Evolutionary conservation across 1,139 yeast species (phyloP).

Genomic region (Kluyveromyces marxianus): DNA sequence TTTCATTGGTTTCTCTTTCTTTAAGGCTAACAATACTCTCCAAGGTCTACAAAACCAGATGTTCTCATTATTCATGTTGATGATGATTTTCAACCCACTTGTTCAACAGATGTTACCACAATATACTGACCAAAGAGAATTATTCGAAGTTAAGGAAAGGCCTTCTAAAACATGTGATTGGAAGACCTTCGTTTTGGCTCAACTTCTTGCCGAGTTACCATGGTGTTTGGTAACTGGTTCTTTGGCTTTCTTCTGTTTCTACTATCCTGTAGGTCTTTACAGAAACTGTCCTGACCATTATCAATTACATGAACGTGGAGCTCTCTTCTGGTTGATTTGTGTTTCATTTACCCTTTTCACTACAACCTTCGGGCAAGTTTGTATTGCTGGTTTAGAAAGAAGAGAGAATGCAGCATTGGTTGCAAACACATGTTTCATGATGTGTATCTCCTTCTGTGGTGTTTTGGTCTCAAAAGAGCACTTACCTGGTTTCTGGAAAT

Average conservation of each 20-base stretch:
- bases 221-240: slow-evolving; percentile 40
- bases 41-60: slow-evolving; percentile 59
- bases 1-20: slow-evolving; percentile 72
- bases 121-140: slow-evolving; percentile 48
- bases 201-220: slow-evolving; percentile 37
- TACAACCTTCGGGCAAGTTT: slow-evolving; percentile 37
- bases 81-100: slow-evolving; percentile 44
- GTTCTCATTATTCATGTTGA: slow-evolving; percentile 64
- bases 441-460: slow-evolving; percentile 52
- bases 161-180: slow-evolving; percentile 59
- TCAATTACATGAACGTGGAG: slow-evolving; percentile 13
- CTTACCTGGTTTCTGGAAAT: slow-evolving; percentile 53
- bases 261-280: slow-evolving; percentile 37
- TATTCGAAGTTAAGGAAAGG: slow-evolving; percentile 56
- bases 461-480: slow-evolving; percentile 40
- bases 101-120: slow-evolving; percentile 58
- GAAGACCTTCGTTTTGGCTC: slow-evolving; percentile 38
- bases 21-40: slow-evolving; percentile 51
- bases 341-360: slow-evolving; percentile 39
- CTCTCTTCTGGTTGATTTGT: slow-evolving; percentile 33
- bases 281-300: slow-evolving; percentile 36
- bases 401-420: slow-evolving; percentile 6
- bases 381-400: slow-evolving; percentile 34
- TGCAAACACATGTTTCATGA: slow-evolving; percentile 10
- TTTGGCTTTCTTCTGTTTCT: slow-evolving; percentile 35